Evolutionary conservation across 2,329 filamentous ascomycete genomes (phyloP), one percentile per base, ranked within the genome.

Genomic region (Trichoderma semiorbis): DNA sequence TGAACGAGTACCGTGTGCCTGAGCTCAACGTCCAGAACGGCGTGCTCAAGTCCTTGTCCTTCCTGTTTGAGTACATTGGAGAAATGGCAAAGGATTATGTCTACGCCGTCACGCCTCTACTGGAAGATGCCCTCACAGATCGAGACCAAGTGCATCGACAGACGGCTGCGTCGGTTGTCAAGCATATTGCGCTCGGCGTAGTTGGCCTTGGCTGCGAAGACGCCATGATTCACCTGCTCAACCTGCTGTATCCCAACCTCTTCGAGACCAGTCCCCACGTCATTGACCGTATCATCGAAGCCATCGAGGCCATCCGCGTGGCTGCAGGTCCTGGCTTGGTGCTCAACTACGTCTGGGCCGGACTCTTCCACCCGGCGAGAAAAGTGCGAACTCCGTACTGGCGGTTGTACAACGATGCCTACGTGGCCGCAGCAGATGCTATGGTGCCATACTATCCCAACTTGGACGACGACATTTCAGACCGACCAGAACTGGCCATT

Each of bases 21-120:
- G 96, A 99, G 83, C 91, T 99, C 75, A 99, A 99, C 80, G 96
- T 99, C 30, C 96, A 99, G 81, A 99, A 99, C 77, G 96, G 96
- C 84, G 96, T 99, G 39, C 90, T 99, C 79, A 99, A 99, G 82
- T 95, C 95, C 6, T 88, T 99, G 68, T 97, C 93, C 7, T 99
- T 99, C 87, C 87, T 99, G 73, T 99, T 98, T 79, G 96, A 99
- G 80, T 99, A 99, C 83, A 99, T 99, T 80, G 96, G 96, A 74
- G 96, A 99, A 83, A 98, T 99, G 96, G 94, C 94, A 74, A 99
- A 98, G 84, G 96, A 99, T 82, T 99, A 99, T 80, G 96, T 99
- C 79, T 99, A 99, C 79, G 96, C 97, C 21, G 95, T 99, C 39
- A 98, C 95, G 2, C 96, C 96, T 7, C 86, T 99, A 11, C 90